These are phyloP conservation scores for Cicer cuneatum DNA, from an alignment of 306 rosid species.

Conservation along the genomic window DNA sequence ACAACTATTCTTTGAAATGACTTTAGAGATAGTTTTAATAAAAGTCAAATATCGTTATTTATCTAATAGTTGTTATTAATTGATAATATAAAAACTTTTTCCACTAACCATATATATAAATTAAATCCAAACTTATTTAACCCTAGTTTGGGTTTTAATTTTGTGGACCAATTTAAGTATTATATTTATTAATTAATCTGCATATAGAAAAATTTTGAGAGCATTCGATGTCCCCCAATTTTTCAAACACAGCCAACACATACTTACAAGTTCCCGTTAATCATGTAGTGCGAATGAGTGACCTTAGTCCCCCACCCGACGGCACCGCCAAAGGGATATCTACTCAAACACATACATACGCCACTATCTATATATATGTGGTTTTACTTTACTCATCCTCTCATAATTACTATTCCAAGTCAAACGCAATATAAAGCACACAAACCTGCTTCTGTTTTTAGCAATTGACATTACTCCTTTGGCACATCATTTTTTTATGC, in stretches of 20 bases:
- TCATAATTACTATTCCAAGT: conserved; percentile 14
- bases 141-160: no score
- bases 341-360: background rate
- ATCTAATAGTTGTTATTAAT: no score
- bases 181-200: no score
- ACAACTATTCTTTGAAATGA: no score
- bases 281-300: conserved; percentile 54
- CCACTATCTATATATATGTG: background rate
- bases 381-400: conserved; percentile 28
- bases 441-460: conserved; percentile 32
- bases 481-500: background rate
- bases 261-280: conserved; percentile 46
- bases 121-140: no score
- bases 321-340: conserved; percentile 5
- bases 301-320: conserved; percentile 30
- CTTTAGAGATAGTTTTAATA: no score
- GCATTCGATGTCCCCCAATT: conserved; percentile 44
- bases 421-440: conserved; percentile 33
- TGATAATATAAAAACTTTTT: no score
- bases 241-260: conserved; percentile 46
- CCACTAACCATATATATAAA: no score
- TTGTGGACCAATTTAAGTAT: no score
- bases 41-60: no score
- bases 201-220: conserved; percentile 10
- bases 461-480: conserved; percentile 44